phyloP scores from a whole-genome alignment of 176 grass and related monocot genomes.

The Puya raimondii region DNA sequence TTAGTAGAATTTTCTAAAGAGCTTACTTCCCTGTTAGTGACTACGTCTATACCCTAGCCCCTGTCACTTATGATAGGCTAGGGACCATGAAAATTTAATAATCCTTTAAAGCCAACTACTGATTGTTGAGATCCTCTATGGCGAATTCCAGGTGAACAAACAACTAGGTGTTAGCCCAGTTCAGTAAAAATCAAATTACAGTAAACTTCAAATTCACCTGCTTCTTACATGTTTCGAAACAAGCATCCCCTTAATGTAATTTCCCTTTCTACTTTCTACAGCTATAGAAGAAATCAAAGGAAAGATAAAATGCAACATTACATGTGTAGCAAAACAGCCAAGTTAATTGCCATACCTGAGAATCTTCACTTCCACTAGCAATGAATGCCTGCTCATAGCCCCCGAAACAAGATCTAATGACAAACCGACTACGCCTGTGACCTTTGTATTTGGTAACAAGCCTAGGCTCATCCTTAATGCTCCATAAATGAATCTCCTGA shows the following conservation, averaged over 20 bases:
- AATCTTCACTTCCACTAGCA: conserved; percentile 97
- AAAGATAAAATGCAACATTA: too few relatives aligned
- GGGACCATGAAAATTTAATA: not conserved
- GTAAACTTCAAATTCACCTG: not conserved
- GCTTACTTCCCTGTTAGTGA: too few relatives aligned
- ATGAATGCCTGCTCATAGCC: conserved; percentile 76
- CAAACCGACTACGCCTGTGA: conserved; percentile 64
- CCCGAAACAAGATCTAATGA: conserved; percentile 93
- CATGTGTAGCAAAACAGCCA: too few relatives aligned
- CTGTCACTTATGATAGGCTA: not conserved
- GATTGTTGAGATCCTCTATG: too few relatives aligned
- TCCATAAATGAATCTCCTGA: conserved; percentile 86
- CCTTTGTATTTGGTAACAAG: conserved; percentile 56
- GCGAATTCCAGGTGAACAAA: too few relatives aligned
- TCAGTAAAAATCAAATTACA: not conserved
- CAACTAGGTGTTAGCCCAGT: too few relatives aligned
- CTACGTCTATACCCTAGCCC: too few relatives aligned
- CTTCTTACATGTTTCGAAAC: not conserved
- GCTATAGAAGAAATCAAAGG: too few relatives aligned
- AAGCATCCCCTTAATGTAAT: not conserved
- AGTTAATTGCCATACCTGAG: conserved; percentile 40
- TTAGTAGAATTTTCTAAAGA: too few relatives aligned
- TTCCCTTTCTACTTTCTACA: too few relatives aligned
- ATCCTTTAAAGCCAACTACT: too few relatives aligned
- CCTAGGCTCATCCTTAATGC: conserved; percentile 52